Conservation (phyloP, 805 yeast genomes). For the Hanseniaspora lindneri region DNA sequence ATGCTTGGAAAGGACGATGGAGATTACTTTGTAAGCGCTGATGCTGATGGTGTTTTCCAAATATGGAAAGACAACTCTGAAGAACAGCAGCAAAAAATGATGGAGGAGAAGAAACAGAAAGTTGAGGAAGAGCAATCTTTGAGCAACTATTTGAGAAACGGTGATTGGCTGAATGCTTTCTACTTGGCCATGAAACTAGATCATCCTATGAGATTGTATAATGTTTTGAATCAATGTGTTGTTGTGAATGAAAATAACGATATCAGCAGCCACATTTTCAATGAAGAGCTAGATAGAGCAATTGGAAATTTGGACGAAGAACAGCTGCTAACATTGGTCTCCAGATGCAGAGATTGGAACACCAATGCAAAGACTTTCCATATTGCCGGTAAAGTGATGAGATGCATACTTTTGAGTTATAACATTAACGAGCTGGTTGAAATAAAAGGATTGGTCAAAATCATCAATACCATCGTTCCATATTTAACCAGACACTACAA, state of each 20-base stretch:
- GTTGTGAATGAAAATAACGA: conserved; percentile 33
- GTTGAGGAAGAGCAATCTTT: conserved; percentile 86
- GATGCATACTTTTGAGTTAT: conserved; percentile 48
- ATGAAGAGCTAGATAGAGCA: conserved; percentile 49
- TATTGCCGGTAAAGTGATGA: conserved; percentile 66
- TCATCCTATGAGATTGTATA: conserved; percentile 80
- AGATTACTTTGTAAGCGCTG: conserved; percentile 65
- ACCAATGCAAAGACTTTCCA: conserved; percentile 70
- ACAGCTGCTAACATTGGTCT: conserved; percentile 49
- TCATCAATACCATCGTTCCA: conserved; percentile 69
- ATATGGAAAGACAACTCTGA: conserved; percentile 84
- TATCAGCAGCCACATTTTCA: conserved; percentile 28
- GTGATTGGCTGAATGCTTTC: conserved; percentile 84
- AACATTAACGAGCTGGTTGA: conserved; percentile 46
- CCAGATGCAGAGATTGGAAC: conserved; percentile 88
- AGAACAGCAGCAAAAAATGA: conserved; percentile 44
- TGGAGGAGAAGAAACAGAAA: conserved; percentile 39
- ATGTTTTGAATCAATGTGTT: conserved; percentile 56
- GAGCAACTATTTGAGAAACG: conserved; percentile 54
- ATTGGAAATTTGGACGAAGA: conserved; percentile 47
- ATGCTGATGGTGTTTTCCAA: conserved; percentile 86
- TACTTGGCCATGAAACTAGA: conserved; percentile 71
- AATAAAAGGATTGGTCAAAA: conserved; percentile 53
- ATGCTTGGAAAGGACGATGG: conserved; percentile 57
- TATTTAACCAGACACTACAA: conserved; percentile 76